These are phyloP conservation scores for Litsea cubeba DNA, from an alignment of 164 flowering plant species.

Conservation along the genomic window DNA sequence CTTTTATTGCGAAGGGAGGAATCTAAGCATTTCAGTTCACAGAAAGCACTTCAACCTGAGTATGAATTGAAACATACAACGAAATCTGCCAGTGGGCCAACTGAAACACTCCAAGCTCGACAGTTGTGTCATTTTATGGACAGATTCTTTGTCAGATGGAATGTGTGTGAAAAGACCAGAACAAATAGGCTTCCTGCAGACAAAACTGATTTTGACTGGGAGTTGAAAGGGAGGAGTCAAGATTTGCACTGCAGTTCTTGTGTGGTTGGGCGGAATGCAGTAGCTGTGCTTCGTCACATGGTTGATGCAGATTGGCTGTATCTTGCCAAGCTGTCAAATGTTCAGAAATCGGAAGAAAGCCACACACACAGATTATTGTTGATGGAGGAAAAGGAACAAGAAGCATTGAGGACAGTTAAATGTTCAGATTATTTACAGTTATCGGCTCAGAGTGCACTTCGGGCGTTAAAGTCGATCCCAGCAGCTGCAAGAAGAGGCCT, in stretches of 20 bases:
- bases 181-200: conserved; percentile 6
- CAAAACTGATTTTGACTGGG: conserved; percentile 8
- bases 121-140: conserved; percentile 61
- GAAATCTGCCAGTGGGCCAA: conserved; percentile 9
- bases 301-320: conserved; percentile 83
- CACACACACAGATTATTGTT: conserved; percentile 7
- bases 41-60: conserved; percentile 22
- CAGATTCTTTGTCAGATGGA: conserved; percentile 69
- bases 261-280: conserved; percentile 28
- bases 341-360: conserved; percentile 15
- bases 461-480: conserved; percentile 58
- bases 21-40: conserved; percentile 38
- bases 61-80: conserved; percentile 22
- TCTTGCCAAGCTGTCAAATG: conserved; percentile 52
- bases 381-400: conserved; percentile 10
- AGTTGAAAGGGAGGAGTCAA: conserved; percentile 12
- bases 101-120: conserved; percentile 40
- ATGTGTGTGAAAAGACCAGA: conserved; percentile 9
- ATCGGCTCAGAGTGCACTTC: conserved; percentile 66
- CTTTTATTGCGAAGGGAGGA: conserved; percentile 53
- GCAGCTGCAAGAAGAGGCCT: conserved; percentile 80
- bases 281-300: conserved; percentile 59
- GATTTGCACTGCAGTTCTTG: conserved; percentile 34
- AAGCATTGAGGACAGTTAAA: conserved; percentile 9
- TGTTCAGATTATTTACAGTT: conserved; percentile 36